Evolutionary conservation across 2,329 filamentous ascomycete genomes (phyloP), one percentile per base, ranked within the genome.

Genomic region (Xylariales sp.): DNA sequence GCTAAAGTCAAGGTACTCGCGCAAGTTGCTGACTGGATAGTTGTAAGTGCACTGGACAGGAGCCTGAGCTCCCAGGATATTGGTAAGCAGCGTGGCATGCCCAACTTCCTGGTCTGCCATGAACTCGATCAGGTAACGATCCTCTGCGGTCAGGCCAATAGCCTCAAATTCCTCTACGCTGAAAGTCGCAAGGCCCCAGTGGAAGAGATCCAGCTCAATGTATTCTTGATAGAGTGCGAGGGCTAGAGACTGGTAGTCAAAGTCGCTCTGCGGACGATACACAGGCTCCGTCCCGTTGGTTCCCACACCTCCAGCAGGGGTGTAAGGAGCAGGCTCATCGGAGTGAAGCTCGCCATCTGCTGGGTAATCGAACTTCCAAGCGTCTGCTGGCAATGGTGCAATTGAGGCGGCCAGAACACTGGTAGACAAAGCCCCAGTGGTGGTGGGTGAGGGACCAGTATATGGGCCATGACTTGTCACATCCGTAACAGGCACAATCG

Each of bases 201-300:
- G 81, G 72, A 93, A 93, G 12, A 88, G 71, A 55, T 93, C 88
- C 1, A 93, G 70, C 62, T 93, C 86, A 38, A 91, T 88, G 75
- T 79, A 93, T 61, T 93, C 87, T 51, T 89, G 83, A 55, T 91
- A 90, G 0, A 91, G 67, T 11, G 76, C 85, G 11, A 93, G 68
- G 1, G 80, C 74, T 20, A 93, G 71, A 0, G 85, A 89, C 56
- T 91, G 74, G 56, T 83, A 93, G 59, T 93, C 88, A 54, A 89
- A 93, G 53, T 94, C 88, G 46, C 82, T 87, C 51, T 87, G 73
- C 1, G 86, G 81, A 43, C 83, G 79, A 60, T 91, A 91, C 2
- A 88, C 77, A 2, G 86, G 86, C 29, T 74, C 71, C 1, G 78
- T 76, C n/a, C 85, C 85, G 43, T 91, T 90, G 29, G 85, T 89